These are phyloP conservation scores for Penicillium italicum DNA, from an alignment of 2,329 filamentous ascomycete genomes.

Conservation along the genomic window DNA sequence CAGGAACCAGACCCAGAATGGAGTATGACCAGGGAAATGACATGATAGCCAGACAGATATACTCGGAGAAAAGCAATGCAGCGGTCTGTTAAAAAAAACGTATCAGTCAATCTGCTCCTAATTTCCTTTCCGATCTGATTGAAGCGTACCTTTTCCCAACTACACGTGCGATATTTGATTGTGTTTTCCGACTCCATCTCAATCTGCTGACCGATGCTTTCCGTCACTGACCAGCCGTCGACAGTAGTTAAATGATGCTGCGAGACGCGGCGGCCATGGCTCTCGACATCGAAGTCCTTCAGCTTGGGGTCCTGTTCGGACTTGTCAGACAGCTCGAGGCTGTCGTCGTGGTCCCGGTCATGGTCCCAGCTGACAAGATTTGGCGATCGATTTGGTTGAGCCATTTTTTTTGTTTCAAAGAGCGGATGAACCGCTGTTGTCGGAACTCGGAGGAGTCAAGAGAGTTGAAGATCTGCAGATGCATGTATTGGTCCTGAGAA, in stretches of 20 bases:
- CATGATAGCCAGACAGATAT: constrained; percentile 92
- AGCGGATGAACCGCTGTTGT: constrained; percentile 36
- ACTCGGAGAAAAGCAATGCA: constrained; percentile 86
- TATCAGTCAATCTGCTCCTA: background rate
- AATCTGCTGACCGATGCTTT: constrained; percentile 63
- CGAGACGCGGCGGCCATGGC: constrained; percentile 21
- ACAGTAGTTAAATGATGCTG: constrained; percentile 18
- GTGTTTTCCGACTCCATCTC: constrained; percentile 71
- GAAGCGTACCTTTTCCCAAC: constrained; percentile 73
- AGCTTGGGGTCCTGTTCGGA: constrained; percentile 24
- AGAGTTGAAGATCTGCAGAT: constrained; percentile 27
- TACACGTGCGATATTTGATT: constrained; percentile 90
- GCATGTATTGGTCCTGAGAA: constrained; percentile 32
- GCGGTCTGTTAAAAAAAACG: constrained; percentile 65
- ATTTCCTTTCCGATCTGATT: constrained; percentile 10
- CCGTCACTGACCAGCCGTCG: constrained; percentile 39
- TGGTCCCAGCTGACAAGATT: constrained; percentile 12
- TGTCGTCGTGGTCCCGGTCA: constrained; percentile 16
- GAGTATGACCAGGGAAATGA: constrained; percentile 94
- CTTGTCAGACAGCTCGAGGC: constrained; percentile 23
- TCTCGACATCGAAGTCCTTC: constrained; percentile 32
- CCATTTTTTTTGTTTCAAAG: constrained; percentile 35
- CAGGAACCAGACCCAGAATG: constrained; percentile 79
- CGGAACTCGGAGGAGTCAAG: constrained; percentile 30
- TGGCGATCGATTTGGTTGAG: constrained; percentile 28